Conservation (phyloP, 441 rosid genomes). For the Euphorbia celastroides region DNA sequence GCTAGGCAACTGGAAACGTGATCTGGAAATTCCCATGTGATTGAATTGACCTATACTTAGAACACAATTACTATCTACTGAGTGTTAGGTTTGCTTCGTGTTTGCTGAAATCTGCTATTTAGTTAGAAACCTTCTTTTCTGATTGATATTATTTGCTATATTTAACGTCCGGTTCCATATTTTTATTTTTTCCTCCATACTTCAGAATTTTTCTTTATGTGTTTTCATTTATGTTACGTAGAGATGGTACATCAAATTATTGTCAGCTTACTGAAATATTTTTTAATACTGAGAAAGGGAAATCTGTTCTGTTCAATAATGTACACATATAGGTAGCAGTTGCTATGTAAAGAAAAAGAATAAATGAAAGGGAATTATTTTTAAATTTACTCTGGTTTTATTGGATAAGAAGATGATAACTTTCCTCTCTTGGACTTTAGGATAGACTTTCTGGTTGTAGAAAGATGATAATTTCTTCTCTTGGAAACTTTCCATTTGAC, state of each 20-base stretch:
- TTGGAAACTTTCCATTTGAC: conserved; percentile 2
- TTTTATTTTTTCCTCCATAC: neutral
- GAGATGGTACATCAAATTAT: conserved; percentile 22
- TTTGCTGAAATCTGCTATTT: neutral
- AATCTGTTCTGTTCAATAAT: conserved; percentile 51
- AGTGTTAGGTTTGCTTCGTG: neutral
- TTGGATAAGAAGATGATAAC: no score
- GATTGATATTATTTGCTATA: neutral
- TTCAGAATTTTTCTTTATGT: neutral
- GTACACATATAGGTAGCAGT: conserved; percentile 94
- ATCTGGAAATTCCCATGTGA: neutral
- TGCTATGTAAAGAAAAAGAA: conserved; percentile 49
- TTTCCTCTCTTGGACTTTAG: no score
- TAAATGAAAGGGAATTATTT: neutral
- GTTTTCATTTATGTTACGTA: conserved; percentile 16
- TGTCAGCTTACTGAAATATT: conserved; percentile 55
- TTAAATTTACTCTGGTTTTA: no score
- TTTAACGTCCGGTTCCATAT: neutral
- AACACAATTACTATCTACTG: neutral
- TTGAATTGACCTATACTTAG: neutral
- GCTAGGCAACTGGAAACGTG: neutral
- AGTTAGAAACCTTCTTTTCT: neutral
- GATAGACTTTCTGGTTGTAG: neutral
- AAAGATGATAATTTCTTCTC: neutral
- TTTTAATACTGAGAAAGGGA: conserved; percentile 69